Conservation (phyloP, 2,329 filamentous ascomycete genomes). For the Scytalidium lignicola region DNA sequence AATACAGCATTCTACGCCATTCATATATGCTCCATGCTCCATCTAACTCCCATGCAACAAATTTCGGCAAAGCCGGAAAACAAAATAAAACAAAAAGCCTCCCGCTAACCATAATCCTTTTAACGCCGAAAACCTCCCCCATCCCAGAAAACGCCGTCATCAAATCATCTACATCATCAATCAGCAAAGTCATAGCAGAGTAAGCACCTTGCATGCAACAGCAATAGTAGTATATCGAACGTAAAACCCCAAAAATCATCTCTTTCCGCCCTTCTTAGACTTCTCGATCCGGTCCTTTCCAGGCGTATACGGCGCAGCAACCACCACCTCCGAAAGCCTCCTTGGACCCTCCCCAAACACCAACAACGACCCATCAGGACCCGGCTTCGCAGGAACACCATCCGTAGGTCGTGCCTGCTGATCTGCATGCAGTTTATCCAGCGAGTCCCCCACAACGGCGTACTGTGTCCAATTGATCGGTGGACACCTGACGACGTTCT, state of each 20-base stretch:
- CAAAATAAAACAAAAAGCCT: neutral
- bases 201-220: no score
- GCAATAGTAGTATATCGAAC: no score
- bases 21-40: neutral
- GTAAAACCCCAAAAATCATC: no score
- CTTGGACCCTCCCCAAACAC: conserved; percentile 32
- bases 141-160: neutral
- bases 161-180: neutral
- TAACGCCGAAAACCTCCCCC: neutral
- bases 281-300: conserved; percentile 43
- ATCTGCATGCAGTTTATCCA: conserved; percentile 81
- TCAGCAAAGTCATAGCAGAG: neutral
- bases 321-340: conserved; percentile 42
- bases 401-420: conserved; percentile 62
- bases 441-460: conserved; percentile 75
- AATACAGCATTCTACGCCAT: neutral
- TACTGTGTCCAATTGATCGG: conserved; percentile 95
- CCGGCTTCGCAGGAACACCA: conserved; percentile 42
- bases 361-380: conserved; percentile 45
- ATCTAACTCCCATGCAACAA: neutral
- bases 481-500: conserved; percentile 79
- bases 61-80: neutral
- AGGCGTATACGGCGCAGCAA: conserved; percentile 54
- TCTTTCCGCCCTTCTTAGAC: conserved; percentile 18
- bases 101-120: no score